Evolutionary conservation across 768 basidiomycete species (phyloP), one percentile per base, ranked within the genome.

Genomic region (Tulasnella sp.): DNA sequence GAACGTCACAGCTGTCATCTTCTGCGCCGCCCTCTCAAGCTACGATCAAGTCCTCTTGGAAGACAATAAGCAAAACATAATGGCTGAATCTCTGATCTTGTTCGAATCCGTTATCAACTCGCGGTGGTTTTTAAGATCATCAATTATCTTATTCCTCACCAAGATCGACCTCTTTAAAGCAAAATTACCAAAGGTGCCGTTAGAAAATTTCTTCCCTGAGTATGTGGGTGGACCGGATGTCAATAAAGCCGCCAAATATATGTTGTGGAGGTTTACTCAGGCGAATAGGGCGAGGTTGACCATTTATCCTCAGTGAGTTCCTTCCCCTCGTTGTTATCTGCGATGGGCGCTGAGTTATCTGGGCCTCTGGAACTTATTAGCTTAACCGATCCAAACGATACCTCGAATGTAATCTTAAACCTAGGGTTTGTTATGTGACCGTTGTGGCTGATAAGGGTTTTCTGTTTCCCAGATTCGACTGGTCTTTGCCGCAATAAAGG

Each of bases 331-430:
- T 68, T n/a, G 36, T 79, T 7, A n/a, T 73, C 84, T 84, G 3
- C 2, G 2, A 46, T 68, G 14, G 62, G 31, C 27, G 62, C 18
- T 34, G 31, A 68, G 18, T 68, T 6, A 68, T n/a, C 38, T 8
- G 38, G 24, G 10, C 14, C 24, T 3, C 34, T 18, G 31, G 42
- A 3, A 74, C n/a, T 18, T 27, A 2, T 34, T 58, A 93, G 92
- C 88, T 84, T 96, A 78, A 96, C 94, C 9, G 93, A 95, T 84
- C 94, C 94, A 44, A 96, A 94, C 34, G 95, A 96, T 84, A 96
- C 94, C 42, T 90, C 89, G 7, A 96, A 96, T 84, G 92, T 95
- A 81, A 82, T 86, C 24, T 68, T 14, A 31, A 68, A 14, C 31
- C 34, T 12, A 16, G 12, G 34, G 62, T 27, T 68, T 18, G 62